Conservation (phyloP, 75 land plant genomes). For the Sequoia sempervirens region DNA sequence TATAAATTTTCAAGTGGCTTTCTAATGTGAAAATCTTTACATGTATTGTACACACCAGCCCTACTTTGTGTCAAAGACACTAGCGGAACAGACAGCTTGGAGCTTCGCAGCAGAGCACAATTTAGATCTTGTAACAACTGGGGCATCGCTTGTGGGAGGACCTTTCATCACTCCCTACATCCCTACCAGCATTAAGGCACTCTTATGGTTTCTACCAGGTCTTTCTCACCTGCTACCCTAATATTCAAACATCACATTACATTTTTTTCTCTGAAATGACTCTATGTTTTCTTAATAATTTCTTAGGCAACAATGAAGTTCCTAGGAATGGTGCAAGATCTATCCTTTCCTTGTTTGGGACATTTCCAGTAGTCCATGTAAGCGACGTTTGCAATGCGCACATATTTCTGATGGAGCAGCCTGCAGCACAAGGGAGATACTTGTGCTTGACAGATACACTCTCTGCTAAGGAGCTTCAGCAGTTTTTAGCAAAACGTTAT, state of each 20-base stretch:
- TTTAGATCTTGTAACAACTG: conserved; percentile 29
- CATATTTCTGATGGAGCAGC: conserved; percentile 29
- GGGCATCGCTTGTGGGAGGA: conserved; percentile 27
- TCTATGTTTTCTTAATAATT: no score
- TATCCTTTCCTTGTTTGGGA: neutral
- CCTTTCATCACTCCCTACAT: conserved; percentile 22
- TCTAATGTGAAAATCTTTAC: no score
- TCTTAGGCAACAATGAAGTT: neutral
- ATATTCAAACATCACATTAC: no score
- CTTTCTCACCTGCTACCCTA: neutral
- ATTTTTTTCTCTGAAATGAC: neutral
- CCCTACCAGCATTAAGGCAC: conserved; percentile 21
- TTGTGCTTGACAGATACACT: conserved; percentile 21
- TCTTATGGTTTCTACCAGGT: conserved; percentile 28
- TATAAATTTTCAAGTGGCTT: neutral
- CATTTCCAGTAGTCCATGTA: conserved; percentile 34
- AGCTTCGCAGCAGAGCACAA: conserved; percentile 20
- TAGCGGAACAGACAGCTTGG: conserved; percentile 30
- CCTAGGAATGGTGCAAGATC: neutral
- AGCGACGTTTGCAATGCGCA: conserved; percentile 42
- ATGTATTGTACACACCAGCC: neutral
- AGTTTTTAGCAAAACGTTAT: conserved; percentile 7
- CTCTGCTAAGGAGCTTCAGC: conserved; percentile 2
- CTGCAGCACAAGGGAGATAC: conserved; percentile 32
- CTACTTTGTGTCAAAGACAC: conserved; percentile 32